These are phyloP conservation scores for Basidioascus undulatus DNA, from an alignment of 768 basidiomycete genomes.

Conservation along the genomic window DNA sequence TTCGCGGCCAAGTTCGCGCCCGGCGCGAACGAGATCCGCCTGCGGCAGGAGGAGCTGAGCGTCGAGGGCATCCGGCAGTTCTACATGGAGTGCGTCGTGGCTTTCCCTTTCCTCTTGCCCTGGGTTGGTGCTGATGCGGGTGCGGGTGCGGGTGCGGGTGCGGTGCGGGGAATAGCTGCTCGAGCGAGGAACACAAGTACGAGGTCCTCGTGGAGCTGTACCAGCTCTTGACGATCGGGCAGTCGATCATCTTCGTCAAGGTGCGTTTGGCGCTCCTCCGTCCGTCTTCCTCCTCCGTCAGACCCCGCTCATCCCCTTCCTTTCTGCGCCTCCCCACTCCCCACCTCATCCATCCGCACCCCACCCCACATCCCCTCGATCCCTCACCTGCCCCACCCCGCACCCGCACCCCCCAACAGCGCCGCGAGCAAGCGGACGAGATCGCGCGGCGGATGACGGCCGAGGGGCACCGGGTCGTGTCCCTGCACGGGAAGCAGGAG, in stretches of 20 bases:
- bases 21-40: slow-evolving; percentile 80
- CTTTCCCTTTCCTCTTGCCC: background rate
- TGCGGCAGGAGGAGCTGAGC: slow-evolving; percentile 77
- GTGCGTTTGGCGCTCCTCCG: slow-evolving; percentile 21
- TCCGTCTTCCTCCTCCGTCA: background rate
- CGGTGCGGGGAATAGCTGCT: slow-evolving; percentile 31
- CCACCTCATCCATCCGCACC: too few relatives aligned
- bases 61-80: slow-evolving; percentile 90
- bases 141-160: background rate
- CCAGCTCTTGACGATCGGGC: slow-evolving; percentile 73
- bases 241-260: slow-evolving; percentile 95
- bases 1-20: slow-evolving; percentile 89
- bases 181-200: slow-evolving; percentile 74
- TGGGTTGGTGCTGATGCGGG: background rate
- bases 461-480: slow-evolving; percentile 89
- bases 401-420: too few relatives aligned
- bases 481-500: slow-evolving; percentile 84
- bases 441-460: slow-evolving; percentile 72
- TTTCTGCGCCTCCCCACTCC: too few relatives aligned
- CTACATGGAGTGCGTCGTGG: slow-evolving; percentile 37
- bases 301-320: background rate
- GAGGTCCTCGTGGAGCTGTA: slow-evolving; percentile 82
- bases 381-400: background rate
- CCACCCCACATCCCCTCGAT: background rate
- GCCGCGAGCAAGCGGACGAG: slow-evolving; percentile 73